These are phyloP conservation scores for Clonostachys sp. DNA, from an alignment of 2,329 filamentous ascomycete genomes.

Conservation along the genomic window DNA sequence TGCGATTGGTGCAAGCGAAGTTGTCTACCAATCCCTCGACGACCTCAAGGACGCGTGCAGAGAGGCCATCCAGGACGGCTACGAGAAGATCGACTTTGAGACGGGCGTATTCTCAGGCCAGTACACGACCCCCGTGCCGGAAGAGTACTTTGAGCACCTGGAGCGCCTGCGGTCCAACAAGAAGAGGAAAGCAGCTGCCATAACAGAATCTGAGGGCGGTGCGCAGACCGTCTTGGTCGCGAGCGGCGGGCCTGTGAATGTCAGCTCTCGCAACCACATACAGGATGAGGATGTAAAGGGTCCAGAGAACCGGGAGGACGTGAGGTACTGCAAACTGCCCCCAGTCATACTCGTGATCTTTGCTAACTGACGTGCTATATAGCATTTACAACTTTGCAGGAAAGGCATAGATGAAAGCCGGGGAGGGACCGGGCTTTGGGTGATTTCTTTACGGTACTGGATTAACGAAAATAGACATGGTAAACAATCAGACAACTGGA, in stretches of 20 bases:
- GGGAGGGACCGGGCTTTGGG: too few species aligned
- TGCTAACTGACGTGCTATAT: too few species aligned
- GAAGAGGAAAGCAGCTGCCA: not conserved
- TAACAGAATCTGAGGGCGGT: not conserved
- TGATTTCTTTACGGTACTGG: too few species aligned
- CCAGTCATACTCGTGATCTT: too few species aligned
- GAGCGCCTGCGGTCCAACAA: slow-evolving; percentile 44
- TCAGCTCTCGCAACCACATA: not conserved
- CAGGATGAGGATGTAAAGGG: slow-evolving; percentile 2
- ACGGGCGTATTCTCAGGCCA: slow-evolving; percentile 88
- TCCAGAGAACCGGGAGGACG: slow-evolving; percentile 16
- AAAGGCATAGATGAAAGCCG: too few species aligned
- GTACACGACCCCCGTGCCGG: slow-evolving; percentile 76
- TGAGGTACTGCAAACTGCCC: slow-evolving; percentile 14
- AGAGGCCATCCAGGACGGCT: slow-evolving; percentile 58
- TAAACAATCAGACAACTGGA: too few species aligned
- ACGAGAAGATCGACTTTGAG: slow-evolving; percentile 64
- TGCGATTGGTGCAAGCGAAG: slow-evolving; percentile 38
- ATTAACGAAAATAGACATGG: too few species aligned
- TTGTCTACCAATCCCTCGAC: slow-evolving; percentile 58
- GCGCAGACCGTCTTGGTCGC: slow-evolving; percentile 8
- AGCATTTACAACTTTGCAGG: too few species aligned
- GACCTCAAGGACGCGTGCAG: slow-evolving; percentile 79
- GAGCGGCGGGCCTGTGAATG: slow-evolving; percentile 52
- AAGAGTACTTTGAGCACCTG: slow-evolving; percentile 78